phyloP scores from a whole-genome alignment of 495 filamentous ascomycete genomes.

The Aeminium ludgeri region DNA sequence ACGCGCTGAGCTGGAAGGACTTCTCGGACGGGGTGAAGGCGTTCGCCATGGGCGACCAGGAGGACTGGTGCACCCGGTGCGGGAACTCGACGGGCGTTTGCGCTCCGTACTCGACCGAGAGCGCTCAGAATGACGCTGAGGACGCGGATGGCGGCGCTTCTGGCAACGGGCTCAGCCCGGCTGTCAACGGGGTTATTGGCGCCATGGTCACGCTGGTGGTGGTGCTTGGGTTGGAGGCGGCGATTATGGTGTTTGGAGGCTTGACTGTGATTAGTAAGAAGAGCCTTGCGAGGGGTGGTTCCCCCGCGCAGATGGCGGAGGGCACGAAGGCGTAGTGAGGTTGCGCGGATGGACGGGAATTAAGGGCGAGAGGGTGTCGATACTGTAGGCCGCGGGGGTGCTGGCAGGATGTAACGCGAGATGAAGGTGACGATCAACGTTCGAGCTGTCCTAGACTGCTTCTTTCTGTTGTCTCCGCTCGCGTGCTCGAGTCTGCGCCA shows the following conservation, averaged over 20 bases:
- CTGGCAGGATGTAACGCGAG: no score
- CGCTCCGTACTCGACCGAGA: conserved; percentile 22
- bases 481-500: no score
- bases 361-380: no score
- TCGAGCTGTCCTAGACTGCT: no score
- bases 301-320: no score
- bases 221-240: conserved; percentile 31
- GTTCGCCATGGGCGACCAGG: conserved; percentile 40
- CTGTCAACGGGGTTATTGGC: conserved; percentile 39
- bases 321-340: no score
- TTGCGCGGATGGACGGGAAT: no score
- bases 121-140: not conserved
- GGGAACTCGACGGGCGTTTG: conserved; percentile 46
- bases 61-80: conserved; percentile 55
- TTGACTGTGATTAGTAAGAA: conserved; percentile 25
- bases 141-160: not conserved
- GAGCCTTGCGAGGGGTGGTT: conserved; percentile 12
- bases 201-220: conserved; percentile 45
- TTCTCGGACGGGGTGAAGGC: conserved; percentile 44
- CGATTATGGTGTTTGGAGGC: conserved; percentile 32
- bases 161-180: conserved; percentile 25
- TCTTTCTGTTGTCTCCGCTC: no score
- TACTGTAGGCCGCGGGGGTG: no score
- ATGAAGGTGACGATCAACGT: no score
- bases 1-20: conserved; percentile 40